Base-by-base conservation (phyloP, 2,329 filamentous ascomycete species). In the Periconia sp. region DNA sequence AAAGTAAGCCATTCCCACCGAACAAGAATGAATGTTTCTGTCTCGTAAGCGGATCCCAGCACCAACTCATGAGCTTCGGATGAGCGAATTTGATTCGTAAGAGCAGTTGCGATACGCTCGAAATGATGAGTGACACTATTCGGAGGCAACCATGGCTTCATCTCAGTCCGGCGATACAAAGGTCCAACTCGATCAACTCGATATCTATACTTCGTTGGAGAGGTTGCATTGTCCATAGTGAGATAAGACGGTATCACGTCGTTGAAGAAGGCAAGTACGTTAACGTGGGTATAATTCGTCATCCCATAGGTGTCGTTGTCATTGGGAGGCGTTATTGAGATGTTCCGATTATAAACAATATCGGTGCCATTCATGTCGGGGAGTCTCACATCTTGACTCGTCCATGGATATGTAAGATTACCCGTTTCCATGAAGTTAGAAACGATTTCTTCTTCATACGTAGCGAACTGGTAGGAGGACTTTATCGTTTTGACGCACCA, bases 1-100 rank as follows among this genome's bases (percentile, higher is more conserved):
- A 71, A 62, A 0, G 47, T 49, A 1, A 71, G 57, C 65, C 66
- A 72, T 14, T 10, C 54, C 69, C 69, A 71, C 9, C 31, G 23
- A 0, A 70, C 51, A 0, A 10, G 6, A 1, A 71, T 41, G 46
- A 47, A 58, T 0, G 30, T 63, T 43, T 61, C 52, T 11, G 19
- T 47, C 3, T 30, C 52, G 19, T 41, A 69, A 2, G 63, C 57
- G 1, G 52, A 18, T 1, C 59, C 64, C 2, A 1, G 0, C 1
- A 59, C 10, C 50, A 52, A 54, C 1, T 43, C 45, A 3, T 7
- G 53, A 14, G 33, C 52, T 5, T 6, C 7, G 13, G 53, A 44
- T 33, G 61, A 63, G 20, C 65, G 45, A 0, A 70, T 43, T 0
- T 54, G n/a, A 45, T 66, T 64, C 0, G 65, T 69, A 33, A 71